A percentile compares a stretch with the other conserved stretches of the same genome.
Conservation (phyloP, 805 yeast species). For the Wickerhamomyces canadensis region DNA sequence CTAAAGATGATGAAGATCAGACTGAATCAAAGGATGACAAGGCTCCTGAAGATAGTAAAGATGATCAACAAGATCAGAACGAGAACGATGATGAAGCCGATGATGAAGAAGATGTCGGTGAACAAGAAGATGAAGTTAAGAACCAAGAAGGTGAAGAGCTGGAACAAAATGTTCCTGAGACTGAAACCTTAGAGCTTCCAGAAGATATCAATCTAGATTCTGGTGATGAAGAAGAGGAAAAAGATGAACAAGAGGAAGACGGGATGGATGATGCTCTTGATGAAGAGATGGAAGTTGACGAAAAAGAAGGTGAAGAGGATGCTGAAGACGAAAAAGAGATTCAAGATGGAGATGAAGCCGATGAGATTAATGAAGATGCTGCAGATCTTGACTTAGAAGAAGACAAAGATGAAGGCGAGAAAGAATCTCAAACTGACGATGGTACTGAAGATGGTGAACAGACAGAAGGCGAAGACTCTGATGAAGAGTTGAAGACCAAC, state of each 20-base stretch:
- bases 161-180: slow-evolving; percentile 73
- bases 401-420: slow-evolving; percentile 24
- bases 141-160: slow-evolving; percentile 65
- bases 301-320: slow-evolving; percentile 32
- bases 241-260: slow-evolving; percentile 34
- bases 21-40: slow-evolving; percentile 30
- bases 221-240: slow-evolving; percentile 55
- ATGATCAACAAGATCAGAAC: slow-evolving; percentile 38
- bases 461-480: slow-evolving; percentile 30
- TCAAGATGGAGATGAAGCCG: slow-evolving; percentile 23
- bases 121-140: slow-evolving; percentile 73
- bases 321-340: slow-evolving; percentile 21
- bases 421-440: slow-evolving; percentile 26
- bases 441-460: slow-evolving; percentile 27
- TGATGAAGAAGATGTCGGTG: slow-evolving; percentile 71
- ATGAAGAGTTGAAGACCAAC: slow-evolving; percentile 24
- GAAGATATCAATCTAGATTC: slow-evolving; percentile 88
- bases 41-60: slow-evolving; percentile 28
- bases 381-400: slow-evolving; percentile 33
- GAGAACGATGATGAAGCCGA: slow-evolving; percentile 50
- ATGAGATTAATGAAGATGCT: slow-evolving; percentile 28
- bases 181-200: slow-evolving; percentile 84
- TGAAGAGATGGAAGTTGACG: slow-evolving; percentile 43
- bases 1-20: slow-evolving; percentile 32
- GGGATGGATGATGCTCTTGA: slow-evolving; percentile 30